Evolutionary conservation across 2,329 filamentous ascomycete species (phyloP).

Genomic region (Trichoderma asperellum): DNA sequence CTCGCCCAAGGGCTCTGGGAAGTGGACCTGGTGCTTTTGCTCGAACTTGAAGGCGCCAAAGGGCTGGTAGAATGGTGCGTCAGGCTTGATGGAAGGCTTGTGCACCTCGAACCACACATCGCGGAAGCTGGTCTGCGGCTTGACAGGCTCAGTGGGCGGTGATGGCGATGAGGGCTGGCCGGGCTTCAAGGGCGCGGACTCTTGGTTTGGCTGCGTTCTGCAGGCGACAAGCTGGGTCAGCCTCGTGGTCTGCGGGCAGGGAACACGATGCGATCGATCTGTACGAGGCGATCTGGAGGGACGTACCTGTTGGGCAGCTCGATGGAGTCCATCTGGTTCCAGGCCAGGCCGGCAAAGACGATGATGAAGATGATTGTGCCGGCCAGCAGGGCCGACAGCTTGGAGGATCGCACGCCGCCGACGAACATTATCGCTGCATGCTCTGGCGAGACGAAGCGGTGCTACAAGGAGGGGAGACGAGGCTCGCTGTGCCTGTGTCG

Average conservation of each 20-base stretch:
- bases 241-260: not conserved
- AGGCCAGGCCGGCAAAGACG: slow-evolving; percentile 40
- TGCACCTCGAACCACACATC: slow-evolving; percentile 42
- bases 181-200: not conserved
- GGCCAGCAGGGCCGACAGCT: slow-evolving; percentile 38
- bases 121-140: slow-evolving; percentile 33
- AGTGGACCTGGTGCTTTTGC: slow-evolving; percentile 39
- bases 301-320: slow-evolving; percentile 33
- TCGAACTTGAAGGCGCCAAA: slow-evolving; percentile 42
- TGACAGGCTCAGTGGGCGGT: not conserved
- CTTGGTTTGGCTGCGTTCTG: slow-evolving; percentile 10
- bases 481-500: slow-evolving; percentile 1
- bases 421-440: slow-evolving; percentile 40
- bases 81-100: slow-evolving; percentile 38
- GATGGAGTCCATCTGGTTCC: slow-evolving; percentile 41
- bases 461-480: not conserved
- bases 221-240: not conserved
- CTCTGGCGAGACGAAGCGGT: slow-evolving; percentile 19
- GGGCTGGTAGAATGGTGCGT: slow-evolving; percentile 36
- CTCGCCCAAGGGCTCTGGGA: slow-evolving; percentile 43
- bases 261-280: not conserved
- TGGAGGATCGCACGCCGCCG: slow-evolving; percentile 39
- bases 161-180: not conserved
- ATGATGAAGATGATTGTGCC: slow-evolving; percentile 41
- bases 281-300: not conserved